Evolutionary conservation across 768 basidiomycete genomes (phyloP), one percentile per base, ranked within the genome.

Genomic region (Tricholoma furcatifolium): DNA sequence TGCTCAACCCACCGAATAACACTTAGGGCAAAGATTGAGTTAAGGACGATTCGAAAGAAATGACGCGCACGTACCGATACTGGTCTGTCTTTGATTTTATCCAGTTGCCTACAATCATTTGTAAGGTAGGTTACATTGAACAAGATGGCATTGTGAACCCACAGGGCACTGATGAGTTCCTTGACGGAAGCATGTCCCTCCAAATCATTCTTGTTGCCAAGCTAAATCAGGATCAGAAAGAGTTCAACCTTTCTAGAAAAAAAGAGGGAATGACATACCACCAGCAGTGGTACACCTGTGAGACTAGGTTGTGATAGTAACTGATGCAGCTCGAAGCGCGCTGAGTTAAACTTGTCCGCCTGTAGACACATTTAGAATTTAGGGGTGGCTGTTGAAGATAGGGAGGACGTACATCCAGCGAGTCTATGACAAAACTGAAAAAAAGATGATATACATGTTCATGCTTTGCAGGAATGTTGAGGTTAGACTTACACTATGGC

Each of bases 181-280:
- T 93, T 89, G 2, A 95, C 88, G 8, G 84, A 67, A 12, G 85
- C 81, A 54, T 92, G 90, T 8, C 77, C 82, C 2, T 85, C 79
- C 1, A 96, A 59, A 66, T 97, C 94, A 59, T 93, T 96, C 73
- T 97, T 97, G 70, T 97, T 97, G 4, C 93, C 94, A 18, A 97
- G 77, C 90, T 91, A 49, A 17, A 58, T 39, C 15, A 23, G 24
- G 30, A 43, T 23, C 14, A 40, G 32, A 43, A n/a, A 43, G 40
- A 42, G 38, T 18, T 40, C 21, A n/a, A n/a, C 21, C 30, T 31
- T 43, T 6, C 30, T 11, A 32, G 9, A 21, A 11, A 55, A 6
- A 42, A 44, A 6, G 32, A 18, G 32, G n/a, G n/a, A n/a, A n/a
- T 23, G 32, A 76, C 88, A 55, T 58, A 93, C 92, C 56, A 95